phyloP scores from a whole-genome alignment of 2,329 filamentous ascomycete genomes.

The Stachybotrys elegans region DNA sequence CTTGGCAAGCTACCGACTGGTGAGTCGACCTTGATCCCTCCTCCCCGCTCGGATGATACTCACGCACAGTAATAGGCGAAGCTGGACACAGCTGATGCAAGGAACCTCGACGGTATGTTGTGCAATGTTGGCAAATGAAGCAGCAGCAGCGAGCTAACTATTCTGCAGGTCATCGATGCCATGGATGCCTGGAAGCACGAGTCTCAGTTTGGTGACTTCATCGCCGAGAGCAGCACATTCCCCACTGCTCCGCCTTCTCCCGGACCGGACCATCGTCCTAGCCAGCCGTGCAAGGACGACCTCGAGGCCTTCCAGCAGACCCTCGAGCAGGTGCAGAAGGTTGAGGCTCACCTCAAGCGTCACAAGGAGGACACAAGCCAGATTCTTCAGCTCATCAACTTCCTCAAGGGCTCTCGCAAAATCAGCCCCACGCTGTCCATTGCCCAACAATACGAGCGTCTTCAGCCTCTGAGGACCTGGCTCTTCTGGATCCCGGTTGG shows the following conservation, averaged over 20 bases:
- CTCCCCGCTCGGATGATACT: background rate
- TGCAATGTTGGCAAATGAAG: background rate
- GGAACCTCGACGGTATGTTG: slow-evolving; percentile 77
- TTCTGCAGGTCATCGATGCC: slow-evolving; percentile 68
- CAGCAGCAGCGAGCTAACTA: background rate
- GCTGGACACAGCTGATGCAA: slow-evolving; percentile 89
- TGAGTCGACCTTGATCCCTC: slow-evolving; percentile 40
- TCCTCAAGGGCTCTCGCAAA: slow-evolving; percentile 67
- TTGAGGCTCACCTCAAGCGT: slow-evolving; percentile 64
- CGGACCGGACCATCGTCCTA: slow-evolving; percentile 55
- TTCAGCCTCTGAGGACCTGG: slow-evolving; percentile 86
- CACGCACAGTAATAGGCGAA: slow-evolving; percentile 58
- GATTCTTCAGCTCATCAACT: slow-evolving; percentile 64
- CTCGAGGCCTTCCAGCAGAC: slow-evolving; percentile 62
- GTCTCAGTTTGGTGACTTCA: slow-evolving; percentile 79
- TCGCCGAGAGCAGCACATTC: slow-evolving; percentile 72
- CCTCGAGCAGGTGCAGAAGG: slow-evolving; percentile 60
- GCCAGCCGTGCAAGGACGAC: slow-evolving; percentile 64
- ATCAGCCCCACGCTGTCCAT: slow-evolving; percentile 65
- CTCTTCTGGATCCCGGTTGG: slow-evolving; percentile 92
- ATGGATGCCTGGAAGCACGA: slow-evolving; percentile 92
- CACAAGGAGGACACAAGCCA: slow-evolving; percentile 65
- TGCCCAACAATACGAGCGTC: slow-evolving; percentile 82
- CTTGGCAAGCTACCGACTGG: slow-evolving; percentile 97
- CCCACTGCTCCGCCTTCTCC: slow-evolving; percentile 61